Conservation (phyloP, 2,329 filamentous ascomycete genomes). For the Pyrenochaeta sp. region DNA sequence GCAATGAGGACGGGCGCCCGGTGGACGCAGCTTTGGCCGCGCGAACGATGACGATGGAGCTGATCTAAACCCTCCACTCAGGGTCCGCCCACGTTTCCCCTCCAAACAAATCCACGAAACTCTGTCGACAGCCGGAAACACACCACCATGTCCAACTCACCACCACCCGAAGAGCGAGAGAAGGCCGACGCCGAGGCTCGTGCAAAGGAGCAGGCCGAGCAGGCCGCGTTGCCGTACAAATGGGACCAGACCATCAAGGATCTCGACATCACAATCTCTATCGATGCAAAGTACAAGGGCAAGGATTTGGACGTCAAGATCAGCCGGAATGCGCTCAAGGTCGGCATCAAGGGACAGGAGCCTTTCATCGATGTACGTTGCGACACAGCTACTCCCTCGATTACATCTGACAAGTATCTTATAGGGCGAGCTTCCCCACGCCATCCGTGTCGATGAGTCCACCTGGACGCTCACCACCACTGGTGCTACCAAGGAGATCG, state of each 20-base stretch:
- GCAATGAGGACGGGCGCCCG: slow-evolving; percentile 24
- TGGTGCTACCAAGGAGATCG: slow-evolving; percentile 73
- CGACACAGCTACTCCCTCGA: neutral
- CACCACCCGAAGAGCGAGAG: slow-evolving; percentile 63
- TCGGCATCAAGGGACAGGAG: slow-evolving; percentile 87
- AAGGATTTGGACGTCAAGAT: slow-evolving; percentile 84
- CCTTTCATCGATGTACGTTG: slow-evolving; percentile 77
- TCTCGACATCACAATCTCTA: slow-evolving; percentile 78
- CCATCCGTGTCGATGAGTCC: slow-evolving; percentile 83
- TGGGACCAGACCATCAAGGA: slow-evolving; percentile 95
- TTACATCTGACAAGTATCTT: slow-evolving; percentile 16
- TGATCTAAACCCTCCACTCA: slow-evolving; percentile 13
- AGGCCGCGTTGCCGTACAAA: slow-evolving; percentile 92
- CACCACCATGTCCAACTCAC: slow-evolving; percentile 51
- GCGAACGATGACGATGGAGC: slow-evolving; percentile 28
- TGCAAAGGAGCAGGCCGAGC: slow-evolving; percentile 83
- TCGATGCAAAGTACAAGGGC: slow-evolving; percentile 85
- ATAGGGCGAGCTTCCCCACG: slow-evolving; percentile 84
- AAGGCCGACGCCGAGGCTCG: slow-evolving; percentile 65
- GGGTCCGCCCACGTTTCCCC: slow-evolving; percentile 16
- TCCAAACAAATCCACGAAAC: slow-evolving; percentile 17
- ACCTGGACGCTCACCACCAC: slow-evolving; percentile 89
- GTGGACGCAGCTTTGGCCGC: slow-evolving; percentile 18
- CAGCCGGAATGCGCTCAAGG: slow-evolving; percentile 78
- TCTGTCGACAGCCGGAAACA: slow-evolving; percentile 10